Evolutionary conservation across 1,284 basidiomycete species (phyloP), one percentile per base, ranked within the genome.

Genomic region (Taiwanofungus camphoratus): DNA sequence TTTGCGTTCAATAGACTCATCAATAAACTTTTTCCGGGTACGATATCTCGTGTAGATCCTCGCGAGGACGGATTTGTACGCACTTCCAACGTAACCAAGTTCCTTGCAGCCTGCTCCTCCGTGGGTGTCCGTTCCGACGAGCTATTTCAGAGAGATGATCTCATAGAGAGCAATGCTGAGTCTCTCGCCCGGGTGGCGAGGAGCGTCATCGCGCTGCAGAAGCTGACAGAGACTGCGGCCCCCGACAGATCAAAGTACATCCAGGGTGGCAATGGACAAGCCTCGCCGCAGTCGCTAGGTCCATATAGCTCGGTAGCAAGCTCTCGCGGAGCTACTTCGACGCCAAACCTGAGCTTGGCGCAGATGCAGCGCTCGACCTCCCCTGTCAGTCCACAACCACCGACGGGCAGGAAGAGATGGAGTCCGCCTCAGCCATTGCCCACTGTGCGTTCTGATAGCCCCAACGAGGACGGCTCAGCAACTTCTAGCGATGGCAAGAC

Each of bases 1-100:
- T 36, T 48, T 34, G 46, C 24, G 33, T 37, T 16, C 37, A 46
- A n/a, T 55, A 89, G 86, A 52, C 68, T 87, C 44, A 71, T 87
- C 68, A 89, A 88, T 67, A 85, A 82, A 59, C 70, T 86, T 39
- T 70, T 76, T 39, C 76, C 78, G 5, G 73, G 70, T 30, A 73
- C 73, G 32, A 73, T 87, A 47, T 64, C 77, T 31, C 76, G 77
- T 36, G 73, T 84, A 34, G 82, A 87, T 57, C 59, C 70, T 39
- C 71, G 77, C n/a, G 82, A 86, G 54, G 80, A 87, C 54, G 79
- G 80, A 5, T 67, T 80, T 47, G 66, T 71, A 51, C 76, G 77
- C 41, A 76, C 75, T 4, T 73, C 74, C 35, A 90, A 90, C 55
- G 71, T 88, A 30, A 77, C 79, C 22, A 81, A 77, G 59, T 90